Evolutionary conservation across 345 rosid species (phyloP), one percentile per base, ranked within the genome.

Genomic region (Melastoma malabathricum): DNA sequence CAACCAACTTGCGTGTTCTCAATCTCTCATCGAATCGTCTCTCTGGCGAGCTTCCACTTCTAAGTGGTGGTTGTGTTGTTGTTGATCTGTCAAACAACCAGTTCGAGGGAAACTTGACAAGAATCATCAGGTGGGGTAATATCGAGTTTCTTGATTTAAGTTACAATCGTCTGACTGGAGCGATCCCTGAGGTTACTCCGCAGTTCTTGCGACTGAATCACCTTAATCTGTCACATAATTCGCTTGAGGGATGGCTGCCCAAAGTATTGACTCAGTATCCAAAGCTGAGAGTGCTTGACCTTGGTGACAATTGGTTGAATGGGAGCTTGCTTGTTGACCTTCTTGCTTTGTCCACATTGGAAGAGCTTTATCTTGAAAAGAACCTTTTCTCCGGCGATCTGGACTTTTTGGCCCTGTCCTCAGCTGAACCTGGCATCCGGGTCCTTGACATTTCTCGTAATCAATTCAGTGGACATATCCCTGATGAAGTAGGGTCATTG

Each of bases 141-240:
- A 61, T 92, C 34, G 89, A 87, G 48, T 81, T 77, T 51, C 82
- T 92, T 57, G 98, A 92, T 80, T 85, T 92, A 62, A 92, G 98
- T 74, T 75, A 43, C 60, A 92, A 92, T 63, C 81, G 13, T 55
- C 69, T 92, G 69, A 67, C 68, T 10, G 98, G 98, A 51, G 18
- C 73, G 13, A 73, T 87, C 47, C 96, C 98, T 15, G 95, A 86
- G 57, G 71, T 62, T 47, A 68, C 83, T 25, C 79, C 87, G 1
- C 95, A 84, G 67, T 82, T 86, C 64, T 62, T 92, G 64, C 93
- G 98, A 45, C 70, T 89, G 58, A 84, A 87, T 72, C 66, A 84
- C 73, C 95, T 92, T 55, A 92, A 92, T 54, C 74, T 92, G 46
- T 84, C 98, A 15, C 81, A 67, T 56, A 92, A 92, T 65, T 78